Evolutionary conservation across 345 rosid species (phyloP), one percentile per base, ranked within the genome.

Genomic region (Acer saccharum): DNA sequence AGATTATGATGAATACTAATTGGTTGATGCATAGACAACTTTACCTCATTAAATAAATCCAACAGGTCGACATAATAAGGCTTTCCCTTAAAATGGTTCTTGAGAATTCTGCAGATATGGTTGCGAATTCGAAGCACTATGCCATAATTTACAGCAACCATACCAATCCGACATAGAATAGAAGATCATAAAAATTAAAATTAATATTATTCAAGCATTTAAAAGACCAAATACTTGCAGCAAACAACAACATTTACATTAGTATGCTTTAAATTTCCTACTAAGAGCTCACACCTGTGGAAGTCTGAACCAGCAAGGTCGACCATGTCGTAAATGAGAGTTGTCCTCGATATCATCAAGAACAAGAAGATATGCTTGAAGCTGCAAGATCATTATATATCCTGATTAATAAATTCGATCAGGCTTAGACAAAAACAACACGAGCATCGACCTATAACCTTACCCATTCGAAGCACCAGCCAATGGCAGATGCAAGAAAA

Each of bases 21-120:
- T 2, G 52, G 21, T 54, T 4, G 7, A 66, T 66, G 44, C 63
- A 7, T 52, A 75, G 54, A 66, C 52, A 66, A 54, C 16, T 21
- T 25, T 79, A 88, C 92, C 92, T 90, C 92, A 55, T 86, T 87
- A 75, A 90, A 90, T 79, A 90, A 77, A 80, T 90, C 94, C 75
- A 90, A 77, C 54, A 90, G 88, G 82, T 90, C 90, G 32, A 87
- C 87, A 65, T 88, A 88, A 85, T 78, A 90, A 77, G 89, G 77
- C 84, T 82, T 88, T 5, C 67, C 87, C 46, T 85, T 73, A 76
- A 90, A 90, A 75, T 90, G 87, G 39, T 87, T 90, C 70, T 81
- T 86, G 63, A 88, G 86, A 74, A 90, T 90, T 84, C 94, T 87
- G 65, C 87, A 84, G 81, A 90, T 81, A 81, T 88, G 94, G 77